Conservation (phyloP, 169 alveolate species). For the Cryptosporidium parvum region DNA sequence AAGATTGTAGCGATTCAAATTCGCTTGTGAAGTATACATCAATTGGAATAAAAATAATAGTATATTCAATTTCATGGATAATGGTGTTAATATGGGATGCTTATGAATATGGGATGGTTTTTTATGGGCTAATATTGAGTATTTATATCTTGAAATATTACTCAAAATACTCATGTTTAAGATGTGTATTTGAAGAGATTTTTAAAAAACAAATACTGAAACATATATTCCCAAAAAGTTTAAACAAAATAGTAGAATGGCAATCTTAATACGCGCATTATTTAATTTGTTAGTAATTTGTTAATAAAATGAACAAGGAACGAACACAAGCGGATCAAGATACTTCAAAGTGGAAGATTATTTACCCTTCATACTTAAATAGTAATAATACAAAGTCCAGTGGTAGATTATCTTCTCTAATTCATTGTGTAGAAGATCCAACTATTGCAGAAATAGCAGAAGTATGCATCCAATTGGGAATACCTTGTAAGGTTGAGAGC, state of each 20-base stretch:
- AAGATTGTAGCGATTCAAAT: not conserved
- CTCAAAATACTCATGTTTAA: conserved; percentile 11
- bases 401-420: conserved; percentile 21
- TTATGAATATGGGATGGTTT: conserved; percentile 71
- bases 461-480: conserved; percentile 63
- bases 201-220: not conserved
- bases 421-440: conserved; percentile 32
- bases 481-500: conserved; percentile 51
- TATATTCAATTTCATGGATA: conserved; percentile 62
- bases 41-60: conserved; percentile 17
- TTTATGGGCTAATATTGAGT: conserved; percentile 35
- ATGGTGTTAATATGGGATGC: conserved; percentile 72
- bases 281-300: not conserved
- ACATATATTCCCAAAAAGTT: not conserved
- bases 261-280: conserved; percentile 13
- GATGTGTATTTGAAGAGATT: not conserved
- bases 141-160: conserved; percentile 29
- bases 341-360: conserved; percentile 39
- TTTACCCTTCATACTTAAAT: conserved; percentile 47
- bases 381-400: conserved; percentile 16
- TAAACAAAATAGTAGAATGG: not conserved
- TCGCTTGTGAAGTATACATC: conserved; percentile 1
- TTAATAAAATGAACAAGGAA: conserved; percentile 8
- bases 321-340: not conserved
- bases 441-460: conserved; percentile 73